These are phyloP conservation scores for Xylaria sp. DNA, from an alignment of 2,329 filamentous ascomycete genomes.

Conservation along the genomic window DNA sequence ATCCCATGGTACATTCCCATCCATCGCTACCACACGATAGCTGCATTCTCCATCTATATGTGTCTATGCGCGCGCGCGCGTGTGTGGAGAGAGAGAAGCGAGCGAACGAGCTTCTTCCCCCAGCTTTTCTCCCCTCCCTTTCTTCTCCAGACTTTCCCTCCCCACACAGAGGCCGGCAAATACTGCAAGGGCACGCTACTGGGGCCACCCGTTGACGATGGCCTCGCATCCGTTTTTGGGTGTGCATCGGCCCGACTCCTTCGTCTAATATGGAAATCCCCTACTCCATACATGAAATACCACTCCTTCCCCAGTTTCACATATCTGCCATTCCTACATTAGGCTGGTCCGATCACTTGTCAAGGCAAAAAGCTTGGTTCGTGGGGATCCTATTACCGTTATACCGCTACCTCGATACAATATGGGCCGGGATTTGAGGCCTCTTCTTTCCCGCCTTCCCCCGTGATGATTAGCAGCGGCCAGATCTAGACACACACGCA, in stretches of 20 bases:
- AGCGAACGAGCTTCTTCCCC: too few species aligned
- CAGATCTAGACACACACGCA: background rate
- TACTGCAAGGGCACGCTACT: background rate
- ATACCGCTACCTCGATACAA: background rate
- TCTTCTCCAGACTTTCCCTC: background rate
- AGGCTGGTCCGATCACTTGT: background rate
- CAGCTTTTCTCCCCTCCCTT: background rate
- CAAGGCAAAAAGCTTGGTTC: background rate
- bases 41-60: background rate
- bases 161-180: background rate
- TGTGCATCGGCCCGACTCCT: background rate
- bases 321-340: background rate
- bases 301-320: background rate
- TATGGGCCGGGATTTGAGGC: background rate
- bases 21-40: background rate
- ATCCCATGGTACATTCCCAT: too few species aligned
- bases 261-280: too few species aligned
- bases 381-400: background rate
- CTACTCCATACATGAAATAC: background rate
- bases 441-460: background rate
- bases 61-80: too few species aligned
- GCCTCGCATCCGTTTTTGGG: background rate
- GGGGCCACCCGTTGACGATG: background rate
- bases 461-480: background rate
- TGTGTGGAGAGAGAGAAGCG: background rate